Conservation (phyloP, 1,139 yeast species). For the Yamadazyma spencermartinsiae region DNA sequence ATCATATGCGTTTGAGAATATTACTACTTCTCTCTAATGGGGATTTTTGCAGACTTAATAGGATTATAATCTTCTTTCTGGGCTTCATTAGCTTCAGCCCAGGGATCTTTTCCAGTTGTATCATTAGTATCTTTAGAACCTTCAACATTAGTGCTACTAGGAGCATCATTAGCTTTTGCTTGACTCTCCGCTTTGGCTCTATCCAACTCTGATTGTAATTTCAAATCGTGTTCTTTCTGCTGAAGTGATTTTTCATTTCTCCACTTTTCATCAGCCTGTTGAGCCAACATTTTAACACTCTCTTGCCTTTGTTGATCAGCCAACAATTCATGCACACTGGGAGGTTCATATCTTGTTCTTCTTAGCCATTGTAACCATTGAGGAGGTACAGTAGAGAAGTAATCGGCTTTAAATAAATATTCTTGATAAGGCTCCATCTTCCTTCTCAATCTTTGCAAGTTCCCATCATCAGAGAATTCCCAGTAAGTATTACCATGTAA, state of each 20-base stretch:
- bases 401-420: slow-evolving; percentile 48
- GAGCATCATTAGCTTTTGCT: slow-evolving; percentile 7
- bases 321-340: slow-evolving; percentile 61
- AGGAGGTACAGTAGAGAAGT: slow-evolving; percentile 54
- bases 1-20: too few species aligned
- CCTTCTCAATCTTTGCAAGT: slow-evolving; percentile 45
- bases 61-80: slow-evolving; percentile 27
- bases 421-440: slow-evolving; percentile 48
- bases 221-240: slow-evolving; percentile 33
- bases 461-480: slow-evolving; percentile 66
- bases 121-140: too few species aligned
- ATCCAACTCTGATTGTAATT: slow-evolving; percentile 36
- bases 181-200: slow-evolving; percentile 18
- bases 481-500: slow-evolving; percentile 81
- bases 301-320: slow-evolving; percentile 59
- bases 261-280: slow-evolving; percentile 65
- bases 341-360: slow-evolving; percentile 58
- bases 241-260: slow-evolving; percentile 36
- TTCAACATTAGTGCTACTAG: neutral
- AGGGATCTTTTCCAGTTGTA: slow-evolving; percentile 24
- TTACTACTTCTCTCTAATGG: slow-evolving; percentile 10
- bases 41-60: slow-evolving; percentile 29
- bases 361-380: slow-evolving; percentile 86
- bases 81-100: slow-evolving; percentile 40
- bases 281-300: slow-evolving; percentile 55